Evolutionary conservation across 768 basidiomycete genomes (phyloP), one percentile per base, ranked within the genome.

Genomic region (Leccinum fibrillosum): DNA sequence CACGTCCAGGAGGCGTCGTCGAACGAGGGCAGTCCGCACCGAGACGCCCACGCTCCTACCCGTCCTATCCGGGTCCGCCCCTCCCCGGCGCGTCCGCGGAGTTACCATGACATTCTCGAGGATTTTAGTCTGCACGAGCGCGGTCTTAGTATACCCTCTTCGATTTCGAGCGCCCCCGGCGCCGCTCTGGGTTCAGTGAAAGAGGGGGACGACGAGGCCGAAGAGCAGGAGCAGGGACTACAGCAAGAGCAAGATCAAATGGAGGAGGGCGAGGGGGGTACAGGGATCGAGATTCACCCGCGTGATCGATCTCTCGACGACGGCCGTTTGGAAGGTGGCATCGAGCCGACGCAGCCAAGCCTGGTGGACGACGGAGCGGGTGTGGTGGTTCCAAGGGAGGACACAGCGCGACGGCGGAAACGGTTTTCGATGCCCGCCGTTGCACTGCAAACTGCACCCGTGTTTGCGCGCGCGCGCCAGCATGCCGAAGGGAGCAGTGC

Each of bases 391-490:
- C 64, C 77, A 58, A 77, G 69, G 64, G 88, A 89, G 67, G 81
- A 88, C 60, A 88, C 87, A 0, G 80, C 79, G 47, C 74, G 86
- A 62, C 71, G 83, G 64, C 77, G 76, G 65, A 88, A 89, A 67
- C 81, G 88, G 39, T 90, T 90, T 65, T 91, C 90, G 51, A 59
- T 88, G 52, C 88, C 90, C 49, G 88, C 88, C n/a, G 77, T 92
- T 37, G 89, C 86, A 37, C 62, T 92, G 69, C 89, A 91, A 62
- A 84, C 85, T 30, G 84, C 84, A 30, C 83, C 81, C 17, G 89
- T 92, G 13, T 87, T 85, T 28, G 82, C 86, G 21, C 79, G 83
- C 19, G 81, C 82, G 3, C 63, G 66, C 39, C 73, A 55, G 52
- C 60, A 61, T 47, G 39, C 21, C 15, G 64, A 61, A 21, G 67